phyloP scores from a whole-genome alignment of 139 green algal genomes.

The Limnomonas spitsbergensis region DNA sequence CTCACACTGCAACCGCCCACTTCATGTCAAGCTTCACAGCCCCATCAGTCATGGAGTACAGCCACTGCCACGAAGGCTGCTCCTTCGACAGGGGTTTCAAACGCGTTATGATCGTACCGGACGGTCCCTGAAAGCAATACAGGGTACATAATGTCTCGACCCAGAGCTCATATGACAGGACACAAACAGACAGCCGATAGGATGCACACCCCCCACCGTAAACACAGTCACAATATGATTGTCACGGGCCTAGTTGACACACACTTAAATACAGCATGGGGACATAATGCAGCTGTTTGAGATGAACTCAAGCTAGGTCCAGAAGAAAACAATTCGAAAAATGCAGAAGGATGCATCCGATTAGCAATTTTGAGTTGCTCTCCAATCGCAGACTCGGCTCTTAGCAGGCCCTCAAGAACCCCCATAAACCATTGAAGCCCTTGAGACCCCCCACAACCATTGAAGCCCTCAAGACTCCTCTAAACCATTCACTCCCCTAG shows the following conservation, averaged over 20 bases:
- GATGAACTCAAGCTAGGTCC: too few species aligned
- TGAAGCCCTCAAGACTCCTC: not conserved
- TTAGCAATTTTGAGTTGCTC: not conserved
- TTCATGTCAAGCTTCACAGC: not conserved
- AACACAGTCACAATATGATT: not conserved
- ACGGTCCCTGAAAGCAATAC: not conserved
- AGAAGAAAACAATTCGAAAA: too few species aligned
- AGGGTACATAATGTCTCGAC: not conserved
- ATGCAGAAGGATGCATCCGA: not conserved
- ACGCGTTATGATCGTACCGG: not conserved
- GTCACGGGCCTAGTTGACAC: too few species aligned
- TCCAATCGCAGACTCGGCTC: too few species aligned
- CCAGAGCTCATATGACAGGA: not conserved
- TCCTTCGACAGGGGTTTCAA: not conserved
- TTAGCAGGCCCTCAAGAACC: too few species aligned
- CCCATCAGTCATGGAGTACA: not conserved
- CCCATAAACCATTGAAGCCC: too few species aligned
- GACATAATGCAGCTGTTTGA: too few species aligned
- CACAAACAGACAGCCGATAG: not conserved
- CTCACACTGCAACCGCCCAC: not conserved
- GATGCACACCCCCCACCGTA: not conserved
- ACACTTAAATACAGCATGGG: too few species aligned
- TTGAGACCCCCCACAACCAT: too few species aligned
- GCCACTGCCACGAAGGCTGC: conserved; percentile 3
- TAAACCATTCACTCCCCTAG: not conserved